A percentile compares a stretch with the other conserved stretches of the same genome.
phyloP scores from a whole-genome alignment of 1,139 yeast species.

The Schizosaccharomyces versatilis region DNA sequence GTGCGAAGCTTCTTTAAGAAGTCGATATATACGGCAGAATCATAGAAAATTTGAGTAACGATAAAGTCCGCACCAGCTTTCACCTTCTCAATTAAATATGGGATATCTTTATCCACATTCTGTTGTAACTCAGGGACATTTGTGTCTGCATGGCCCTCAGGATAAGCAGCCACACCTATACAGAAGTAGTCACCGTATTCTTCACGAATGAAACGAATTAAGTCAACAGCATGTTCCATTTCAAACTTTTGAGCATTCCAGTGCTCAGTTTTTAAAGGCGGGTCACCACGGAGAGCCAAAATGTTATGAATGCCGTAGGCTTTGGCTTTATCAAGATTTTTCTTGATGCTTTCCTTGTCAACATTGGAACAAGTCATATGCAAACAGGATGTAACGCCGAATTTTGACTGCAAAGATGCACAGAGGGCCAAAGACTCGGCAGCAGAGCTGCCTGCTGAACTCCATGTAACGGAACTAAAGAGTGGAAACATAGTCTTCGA shows the following conservation, averaged over 20 bases:
- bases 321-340: constrained; percentile 55
- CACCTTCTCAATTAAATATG: constrained; percentile 58
- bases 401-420: constrained; percentile 45
- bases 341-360: constrained; percentile 50
- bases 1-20: constrained; percentile 29
- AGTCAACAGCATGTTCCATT: constrained; percentile 57
- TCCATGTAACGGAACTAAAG: constrained; percentile 92
- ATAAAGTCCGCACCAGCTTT: constrained; percentile 90
- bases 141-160: constrained; percentile 81
- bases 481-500: constrained; percentile 55
- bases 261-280: constrained; percentile 66
- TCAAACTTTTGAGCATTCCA: constrained; percentile 26
- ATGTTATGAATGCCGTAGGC: constrained; percentile 60
- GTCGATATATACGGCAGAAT: constrained; percentile 31
- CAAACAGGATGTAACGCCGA: constrained; percentile 69
- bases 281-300: constrained; percentile 85
- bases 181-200: constrained; percentile 58
- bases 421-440: constrained; percentile 72
- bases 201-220: constrained; percentile 51
- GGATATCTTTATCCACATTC: constrained; percentile 41
- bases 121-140: constrained; percentile 42
- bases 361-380: constrained; percentile 94
- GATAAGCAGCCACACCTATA: constrained; percentile 84
- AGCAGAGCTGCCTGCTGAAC: constrained; percentile 92
- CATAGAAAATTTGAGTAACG: constrained; percentile 69